Base-by-base conservation (phyloP, 306 rosid species). In the Ormosia semicastrata region DNA sequence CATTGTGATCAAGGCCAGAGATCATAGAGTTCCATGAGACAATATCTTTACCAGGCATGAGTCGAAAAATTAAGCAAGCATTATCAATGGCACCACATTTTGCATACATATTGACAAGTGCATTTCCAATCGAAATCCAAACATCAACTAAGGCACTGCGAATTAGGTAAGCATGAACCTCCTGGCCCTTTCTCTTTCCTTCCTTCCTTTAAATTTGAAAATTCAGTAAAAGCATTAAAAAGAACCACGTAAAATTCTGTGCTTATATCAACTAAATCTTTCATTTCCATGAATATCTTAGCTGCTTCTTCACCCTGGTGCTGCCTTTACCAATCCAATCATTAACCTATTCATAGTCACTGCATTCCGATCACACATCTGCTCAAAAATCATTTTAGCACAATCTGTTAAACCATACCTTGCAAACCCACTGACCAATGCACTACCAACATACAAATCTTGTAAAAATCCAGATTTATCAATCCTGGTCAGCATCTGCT, bases 21-120 rank as follows among this genome's bases (percentile, higher is more conserved):
- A 94, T 91, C 87, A 92, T 85, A 75, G 97, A 82, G 87, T 90
- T 94, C 98, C 98, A 94, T 4, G 97, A 90, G 66, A 94, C 89
- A 18, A 77, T 73, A 85, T 92, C 97, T 87, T 83, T 91, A 60
- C 75, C 70, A 70, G 80, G 83, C 91, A 92, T 89, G 84, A 82
- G 79, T 57, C 79, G 77, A 73, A 90, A 94, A 88, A 92, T 85
- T 33, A 88, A 83, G 74, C 80, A 69, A 75, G 97, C 97, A 84
- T 89, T 85, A 74, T 30, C 74, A 17, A 92, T 89, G 71, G 87
- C 88, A 75, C 89, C 84, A 39, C 92, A 94, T 79, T 91, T 92
- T 15, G 97, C 88, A 84, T 91, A 91, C 97, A 91, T 89, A 89
- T 90, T 94, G 59, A 91, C 82, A 60, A 94, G 94, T 14, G 94